Evolutionary conservation across 495 filamentous ascomycete species (phyloP).

Genomic region (Letharia columbiana): DNA sequence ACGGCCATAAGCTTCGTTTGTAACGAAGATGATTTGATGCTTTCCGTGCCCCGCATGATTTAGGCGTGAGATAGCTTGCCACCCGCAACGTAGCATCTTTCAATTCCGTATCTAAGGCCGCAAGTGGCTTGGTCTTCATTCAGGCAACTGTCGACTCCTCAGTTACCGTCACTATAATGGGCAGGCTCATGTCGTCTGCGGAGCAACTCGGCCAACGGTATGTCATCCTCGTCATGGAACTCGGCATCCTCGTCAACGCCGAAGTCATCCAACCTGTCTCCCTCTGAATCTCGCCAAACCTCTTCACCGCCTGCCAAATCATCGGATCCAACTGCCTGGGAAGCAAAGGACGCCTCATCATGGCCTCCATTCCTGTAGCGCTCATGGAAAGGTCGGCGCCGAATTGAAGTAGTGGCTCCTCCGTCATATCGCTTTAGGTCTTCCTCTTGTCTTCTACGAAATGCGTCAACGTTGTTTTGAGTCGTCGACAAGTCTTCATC

Average conservation of each 20-base stretch:
- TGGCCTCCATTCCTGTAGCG: slow-evolving; percentile 13
- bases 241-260: slow-evolving; percentile 82
- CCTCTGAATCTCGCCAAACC: slow-evolving; percentile 76
- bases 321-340: slow-evolving; percentile 10
- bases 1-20: background rate
- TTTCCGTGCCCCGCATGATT: background rate
- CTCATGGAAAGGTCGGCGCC: slow-evolving; percentile 27
- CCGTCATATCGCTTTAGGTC: slow-evolving; percentile 40
- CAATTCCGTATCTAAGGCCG: background rate
- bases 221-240: slow-evolving; percentile 70
- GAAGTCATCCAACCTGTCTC: slow-evolving; percentile 78
- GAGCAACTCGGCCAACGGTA: slow-evolving; percentile 61
- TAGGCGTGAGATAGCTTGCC: background rate
- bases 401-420: slow-evolving; percentile 27
- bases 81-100: background rate
- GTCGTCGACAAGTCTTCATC: slow-evolving; percentile 31
- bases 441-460: slow-evolving; percentile 46
- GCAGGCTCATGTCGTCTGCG: slow-evolving; percentile 6
- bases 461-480: slow-evolving; percentile 45
- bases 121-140: background rate
- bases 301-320: slow-evolving; percentile 45
- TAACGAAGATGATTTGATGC: background rate
- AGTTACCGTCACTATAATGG: background rate
- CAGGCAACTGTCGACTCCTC: background rate
- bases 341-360: background rate